Evolutionary conservation across 2,329 filamentous ascomycete genomes (phyloP).

Genomic region (Aspergillus sclerotialis): DNA sequence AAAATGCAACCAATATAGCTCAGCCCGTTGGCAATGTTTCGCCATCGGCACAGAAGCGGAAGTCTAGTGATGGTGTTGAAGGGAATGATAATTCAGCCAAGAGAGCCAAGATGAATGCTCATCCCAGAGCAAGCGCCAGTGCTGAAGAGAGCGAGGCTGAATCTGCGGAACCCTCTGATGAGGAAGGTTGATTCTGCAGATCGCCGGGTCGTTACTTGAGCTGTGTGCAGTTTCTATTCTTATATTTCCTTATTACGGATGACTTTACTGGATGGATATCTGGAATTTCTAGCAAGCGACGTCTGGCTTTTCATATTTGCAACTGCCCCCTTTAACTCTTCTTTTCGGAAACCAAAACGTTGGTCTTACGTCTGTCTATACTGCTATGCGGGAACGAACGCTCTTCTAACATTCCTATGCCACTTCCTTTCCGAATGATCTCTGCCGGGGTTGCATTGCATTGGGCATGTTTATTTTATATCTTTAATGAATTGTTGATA

Average conservation of each 20-base stretch:
- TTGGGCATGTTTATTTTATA: too few relatives aligned
- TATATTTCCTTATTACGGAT: constrained; percentile 13
- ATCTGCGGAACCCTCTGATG: constrained; percentile 40
- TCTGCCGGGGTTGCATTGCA: constrained; percentile 14
- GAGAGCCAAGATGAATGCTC: constrained; percentile 42
- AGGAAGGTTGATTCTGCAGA: constrained; percentile 34
- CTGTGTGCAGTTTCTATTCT: constrained; percentile 5
- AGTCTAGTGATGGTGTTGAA: constrained; percentile 41
- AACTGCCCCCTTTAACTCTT: constrained; percentile 6
- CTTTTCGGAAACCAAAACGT: constrained; percentile 1
- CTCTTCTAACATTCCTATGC: constrained; percentile 10
- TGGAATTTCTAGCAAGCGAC: constrained; percentile 29
- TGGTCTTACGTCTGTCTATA: constrained; percentile 23
- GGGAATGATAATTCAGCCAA: constrained; percentile 38
- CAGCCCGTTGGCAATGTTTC: constrained; percentile 26
- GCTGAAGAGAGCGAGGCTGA: constrained; percentile 49
- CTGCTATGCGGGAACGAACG: constrained; percentile 19
- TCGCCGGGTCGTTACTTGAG: constrained; percentile 6
- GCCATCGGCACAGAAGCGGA: constrained; percentile 42
- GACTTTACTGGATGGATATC: constrained; percentile 24
- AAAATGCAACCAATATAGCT: constrained; percentile 20
- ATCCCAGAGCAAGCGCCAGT: constrained; percentile 37
- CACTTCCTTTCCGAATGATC: constrained; percentile 10
- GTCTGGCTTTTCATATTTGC: constrained; percentile 19
- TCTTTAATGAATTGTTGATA: too few relatives aligned